Percentiles rank a stretch among this genome's conserved stretches.
phyloP scores from a whole-genome alignment of 2,329 filamentous ascomycete genomes.

The Dactylellina parvicollis region DNA sequence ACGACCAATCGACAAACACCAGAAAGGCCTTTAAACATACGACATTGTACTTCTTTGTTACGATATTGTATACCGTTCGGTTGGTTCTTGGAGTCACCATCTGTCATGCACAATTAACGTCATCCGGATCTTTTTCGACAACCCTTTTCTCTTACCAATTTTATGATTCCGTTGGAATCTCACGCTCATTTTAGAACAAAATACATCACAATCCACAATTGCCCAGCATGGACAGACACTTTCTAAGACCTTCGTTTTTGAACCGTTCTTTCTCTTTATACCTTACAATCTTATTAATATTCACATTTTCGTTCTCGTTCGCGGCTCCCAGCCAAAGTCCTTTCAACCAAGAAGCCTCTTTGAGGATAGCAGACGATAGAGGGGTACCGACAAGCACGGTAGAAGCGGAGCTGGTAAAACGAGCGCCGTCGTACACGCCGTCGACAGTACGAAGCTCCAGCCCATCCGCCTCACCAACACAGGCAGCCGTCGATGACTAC shows the following conservation, averaged over 20 bases:
- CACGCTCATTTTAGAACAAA: conserved; percentile 49
- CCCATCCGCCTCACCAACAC: conserved; percentile 12
- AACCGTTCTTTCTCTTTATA: conserved; percentile 39
- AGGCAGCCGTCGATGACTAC: conserved; percentile 23
- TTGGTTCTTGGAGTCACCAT: conserved; percentile 28
- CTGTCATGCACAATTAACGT: conserved; percentile 48
- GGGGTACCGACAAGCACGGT: conserved; percentile 11
- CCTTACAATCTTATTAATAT: conserved; percentile 48
- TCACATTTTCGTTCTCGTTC: conserved; percentile 30
- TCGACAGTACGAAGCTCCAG: conserved; percentile 26
- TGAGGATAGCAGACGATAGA: conserved; percentile 7
- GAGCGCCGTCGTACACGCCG: conserved; percentile 29
- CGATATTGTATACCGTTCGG: conserved; percentile 30
- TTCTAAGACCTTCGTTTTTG: conserved; percentile 28
- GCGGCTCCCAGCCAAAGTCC: conserved; percentile 46
- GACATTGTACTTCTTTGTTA: conserved; percentile 19
- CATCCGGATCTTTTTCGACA: conserved; percentile 29
- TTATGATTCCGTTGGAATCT: conserved; percentile 51
- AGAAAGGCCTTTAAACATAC: conserved; percentile 18
- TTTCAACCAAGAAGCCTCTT: conserved; percentile 42
- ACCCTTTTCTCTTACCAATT: conserved; percentile 27
- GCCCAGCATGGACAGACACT: conserved; percentile 48
- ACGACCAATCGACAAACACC: conserved; percentile 24
- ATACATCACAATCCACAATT: conserved; percentile 24
- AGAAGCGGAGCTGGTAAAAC: conserved; percentile 15